Evolutionary conservation across 345 rosid genomes (phyloP).

Genomic region (Eucalyptus cladocalyx): DNA sequence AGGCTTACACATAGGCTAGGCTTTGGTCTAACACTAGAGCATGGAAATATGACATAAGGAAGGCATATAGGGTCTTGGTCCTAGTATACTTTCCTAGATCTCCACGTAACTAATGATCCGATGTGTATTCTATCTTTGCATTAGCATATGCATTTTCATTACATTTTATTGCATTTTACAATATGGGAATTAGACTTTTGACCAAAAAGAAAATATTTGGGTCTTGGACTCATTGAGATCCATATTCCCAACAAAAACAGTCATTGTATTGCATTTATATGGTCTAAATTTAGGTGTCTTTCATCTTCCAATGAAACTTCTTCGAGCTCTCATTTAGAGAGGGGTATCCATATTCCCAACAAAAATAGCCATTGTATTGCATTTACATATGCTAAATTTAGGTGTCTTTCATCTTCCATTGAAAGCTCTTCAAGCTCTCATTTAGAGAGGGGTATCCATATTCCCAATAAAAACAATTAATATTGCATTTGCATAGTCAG

Average conservation of each 20-base stretch:
- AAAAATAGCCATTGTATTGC: too few relatives aligned
- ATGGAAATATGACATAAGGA: background rate
- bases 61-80: background rate
- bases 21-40: background rate
- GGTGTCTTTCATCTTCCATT: too few relatives aligned
- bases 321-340: background rate
- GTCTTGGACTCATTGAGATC: background rate
- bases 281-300: background rate
- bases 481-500: background rate
- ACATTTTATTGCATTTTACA: background rate
- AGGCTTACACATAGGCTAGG: background rate
- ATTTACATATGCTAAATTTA: too few relatives aligned
- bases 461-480: background rate
- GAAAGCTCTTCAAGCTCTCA: too few relatives aligned
- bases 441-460: too few relatives aligned
- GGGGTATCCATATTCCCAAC: background rate
- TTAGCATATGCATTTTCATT: background rate
- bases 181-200: background rate
- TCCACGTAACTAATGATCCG: background rate
- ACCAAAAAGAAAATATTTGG: too few relatives aligned
- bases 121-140: background rate
- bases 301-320: background rate
- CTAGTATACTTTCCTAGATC: background rate
- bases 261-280: background rate
- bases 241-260: background rate